phyloP scores from a whole-genome alignment of 2,329 filamentous ascomycete genomes.

The Capronia americana region DNA sequence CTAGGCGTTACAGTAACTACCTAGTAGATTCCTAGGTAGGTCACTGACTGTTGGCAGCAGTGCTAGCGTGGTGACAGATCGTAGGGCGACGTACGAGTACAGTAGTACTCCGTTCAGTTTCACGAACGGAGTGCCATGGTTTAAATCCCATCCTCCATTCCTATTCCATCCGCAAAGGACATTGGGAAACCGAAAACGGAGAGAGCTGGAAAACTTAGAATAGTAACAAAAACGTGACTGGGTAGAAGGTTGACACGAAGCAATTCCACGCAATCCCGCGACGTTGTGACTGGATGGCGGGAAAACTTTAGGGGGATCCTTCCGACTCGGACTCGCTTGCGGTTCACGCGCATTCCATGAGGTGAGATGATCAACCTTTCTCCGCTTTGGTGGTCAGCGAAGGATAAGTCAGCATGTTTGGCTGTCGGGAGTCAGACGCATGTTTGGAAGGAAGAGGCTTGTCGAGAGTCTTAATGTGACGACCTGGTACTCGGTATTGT shows the following conservation, averaged over 20 bases:
- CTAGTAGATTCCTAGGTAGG: too few relatives aligned
- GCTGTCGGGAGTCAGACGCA: conserved; percentile 4
- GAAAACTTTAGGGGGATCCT: background rate
- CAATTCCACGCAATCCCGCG: background rate
- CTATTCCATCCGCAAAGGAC: background rate
- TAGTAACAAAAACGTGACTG: background rate
- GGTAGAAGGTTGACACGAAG: conserved; percentile 4
- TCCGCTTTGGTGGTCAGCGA: background rate
- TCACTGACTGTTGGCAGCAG: too few relatives aligned
- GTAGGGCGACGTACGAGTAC: too few relatives aligned
- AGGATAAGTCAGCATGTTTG: background rate
- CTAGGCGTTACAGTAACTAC: too few relatives aligned
- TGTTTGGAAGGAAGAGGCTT: conserved; percentile 1
- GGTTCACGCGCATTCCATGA: background rate
- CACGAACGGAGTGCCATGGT: too few relatives aligned
- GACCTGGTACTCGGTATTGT: too few relatives aligned
- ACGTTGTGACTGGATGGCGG: background rate
- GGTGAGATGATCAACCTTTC: conserved; percentile 6
- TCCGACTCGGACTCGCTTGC: background rate
- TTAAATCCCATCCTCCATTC: background rate
- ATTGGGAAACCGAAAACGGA: background rate
- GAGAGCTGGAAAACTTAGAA: background rate
- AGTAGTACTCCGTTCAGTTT: too few relatives aligned
- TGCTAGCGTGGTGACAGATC: too few relatives aligned
- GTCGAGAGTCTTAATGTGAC: conserved; percentile 4